Conservation (phyloP, 768 basidiomycete genomes). For the Filobasidium floriforme region DNA sequence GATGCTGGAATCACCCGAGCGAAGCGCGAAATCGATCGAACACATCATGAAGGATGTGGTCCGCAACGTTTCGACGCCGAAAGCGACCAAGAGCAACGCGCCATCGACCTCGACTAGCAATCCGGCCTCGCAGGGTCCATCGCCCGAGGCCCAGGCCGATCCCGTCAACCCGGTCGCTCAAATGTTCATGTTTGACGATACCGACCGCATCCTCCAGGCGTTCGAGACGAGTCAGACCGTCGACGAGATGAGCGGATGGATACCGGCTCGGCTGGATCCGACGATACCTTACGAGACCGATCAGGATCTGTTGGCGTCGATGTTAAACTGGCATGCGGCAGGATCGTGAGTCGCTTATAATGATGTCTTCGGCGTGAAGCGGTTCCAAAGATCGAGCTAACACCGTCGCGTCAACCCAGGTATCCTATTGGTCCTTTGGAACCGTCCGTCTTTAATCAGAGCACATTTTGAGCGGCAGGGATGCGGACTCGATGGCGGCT, state of each 20-base stretch:
- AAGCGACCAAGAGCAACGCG: background rate
- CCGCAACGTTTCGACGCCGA: background rate
- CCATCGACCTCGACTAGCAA: background rate
- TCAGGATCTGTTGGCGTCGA: background rate
- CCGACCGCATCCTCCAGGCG: background rate
- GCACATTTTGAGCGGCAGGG: background rate
- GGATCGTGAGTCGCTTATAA: background rate
- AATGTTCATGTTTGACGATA: background rate
- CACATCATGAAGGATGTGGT: constrained; percentile 1
- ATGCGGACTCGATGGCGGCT: no score
- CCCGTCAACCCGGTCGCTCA: background rate
- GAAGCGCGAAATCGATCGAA: background rate
- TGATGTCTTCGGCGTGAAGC: background rate
- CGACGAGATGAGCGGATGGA: background rate
- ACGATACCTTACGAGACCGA: background rate
- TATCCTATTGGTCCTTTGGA: background rate
- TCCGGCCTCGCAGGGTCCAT: background rate
- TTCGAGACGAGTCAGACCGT: background rate
- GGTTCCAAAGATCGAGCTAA: background rate
- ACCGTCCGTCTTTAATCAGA: background rate
- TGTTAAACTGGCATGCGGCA: background rate
- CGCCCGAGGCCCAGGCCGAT: background rate
- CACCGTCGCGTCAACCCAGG: background rate
- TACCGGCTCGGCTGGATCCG: background rate
- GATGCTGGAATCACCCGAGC: constrained; percentile 5